phyloP scores from a whole-genome alignment of 225 moss, liverwort and hornwort species.

The Thuidium tamariscinum region DNA sequence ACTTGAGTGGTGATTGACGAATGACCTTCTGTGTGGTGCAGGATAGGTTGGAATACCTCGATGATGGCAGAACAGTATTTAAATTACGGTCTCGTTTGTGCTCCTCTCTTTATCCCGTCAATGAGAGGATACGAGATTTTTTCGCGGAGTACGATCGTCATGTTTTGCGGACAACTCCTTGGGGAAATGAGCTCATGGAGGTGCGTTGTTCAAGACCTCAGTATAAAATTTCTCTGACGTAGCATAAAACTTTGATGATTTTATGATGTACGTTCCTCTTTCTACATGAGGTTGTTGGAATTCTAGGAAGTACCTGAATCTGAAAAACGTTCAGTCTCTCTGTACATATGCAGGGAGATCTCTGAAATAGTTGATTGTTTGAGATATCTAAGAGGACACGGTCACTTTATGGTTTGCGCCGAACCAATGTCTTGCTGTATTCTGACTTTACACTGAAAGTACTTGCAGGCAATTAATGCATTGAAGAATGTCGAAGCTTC shows the following conservation, averaged over 20 bases:
- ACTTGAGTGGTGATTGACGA: neutral
- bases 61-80: slow-evolving; percentile 85
- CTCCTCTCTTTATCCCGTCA: slow-evolving; percentile 94
- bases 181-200: slow-evolving; percentile 99
- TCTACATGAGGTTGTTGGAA: neutral
- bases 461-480: slow-evolving; percentile 80
- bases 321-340: neutral
- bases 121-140: slow-evolving; percentile 93
- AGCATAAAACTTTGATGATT: neutral
- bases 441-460: slow-evolving; percentile 1
- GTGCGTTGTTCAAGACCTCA: slow-evolving; percentile 17
- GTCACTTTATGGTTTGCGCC: neutral
- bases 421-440: neutral
- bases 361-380: slow-evolving; percentile 8
- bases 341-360: neutral
- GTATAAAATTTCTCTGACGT: neutral
- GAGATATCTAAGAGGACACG: neutral
- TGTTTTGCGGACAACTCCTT: slow-evolving; percentile 81
- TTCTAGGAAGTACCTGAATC: neutral
- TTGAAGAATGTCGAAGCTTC: slow-evolving; percentile 94
- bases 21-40: slow-evolving; percentile 15
- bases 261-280: neutral
- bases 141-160: slow-evolving; percentile 95
- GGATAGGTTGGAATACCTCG: slow-evolving; percentile 96
- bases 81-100: slow-evolving; percentile 86